phyloP scores from a whole-genome alignment of 331 rosid species.

The Quercus lobata region DNA sequence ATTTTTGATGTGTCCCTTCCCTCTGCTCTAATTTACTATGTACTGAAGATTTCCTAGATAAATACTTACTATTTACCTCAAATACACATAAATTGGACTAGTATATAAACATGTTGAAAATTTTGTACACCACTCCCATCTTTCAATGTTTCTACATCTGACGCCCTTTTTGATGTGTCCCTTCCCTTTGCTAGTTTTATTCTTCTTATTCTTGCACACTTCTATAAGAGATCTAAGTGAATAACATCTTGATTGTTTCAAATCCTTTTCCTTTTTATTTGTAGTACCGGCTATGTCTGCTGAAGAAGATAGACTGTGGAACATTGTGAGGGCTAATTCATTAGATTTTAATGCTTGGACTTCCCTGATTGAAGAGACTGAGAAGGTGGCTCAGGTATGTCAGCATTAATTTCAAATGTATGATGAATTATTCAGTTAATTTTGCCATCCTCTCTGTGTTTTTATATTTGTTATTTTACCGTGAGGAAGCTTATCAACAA shows the following conservation, averaged over 20 bases:
- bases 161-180: too few relatives aligned
- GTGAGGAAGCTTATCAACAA: neutral
- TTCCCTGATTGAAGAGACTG: slow-evolving; percentile 91
- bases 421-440: slow-evolving; percentile 1
- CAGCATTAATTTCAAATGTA: neutral
- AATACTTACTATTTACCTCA: too few relatives aligned
- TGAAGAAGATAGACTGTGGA: slow-evolving; percentile 95
- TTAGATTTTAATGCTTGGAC: slow-evolving; percentile 96
- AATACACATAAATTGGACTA: too few relatives aligned
- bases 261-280: slow-evolving; percentile 8
- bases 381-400: slow-evolving; percentile 83
- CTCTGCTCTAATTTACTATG: too few relatives aligned
- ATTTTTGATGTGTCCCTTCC: too few relatives aligned
- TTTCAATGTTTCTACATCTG: too few relatives aligned
- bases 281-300: slow-evolving; percentile 61
- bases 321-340: slow-evolving; percentile 87
- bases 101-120: too few relatives aligned
- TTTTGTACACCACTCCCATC: too few relatives aligned
- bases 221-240: too few relatives aligned
- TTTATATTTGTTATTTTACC: neutral
- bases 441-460: neutral
- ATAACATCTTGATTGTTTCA: neutral
- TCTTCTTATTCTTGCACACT: too few relatives aligned
- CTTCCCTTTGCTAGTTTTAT: too few relatives aligned
- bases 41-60: too few relatives aligned